Conservation (phyloP, 805 yeast species). For the Pichia rugopelliculosa region DNA sequence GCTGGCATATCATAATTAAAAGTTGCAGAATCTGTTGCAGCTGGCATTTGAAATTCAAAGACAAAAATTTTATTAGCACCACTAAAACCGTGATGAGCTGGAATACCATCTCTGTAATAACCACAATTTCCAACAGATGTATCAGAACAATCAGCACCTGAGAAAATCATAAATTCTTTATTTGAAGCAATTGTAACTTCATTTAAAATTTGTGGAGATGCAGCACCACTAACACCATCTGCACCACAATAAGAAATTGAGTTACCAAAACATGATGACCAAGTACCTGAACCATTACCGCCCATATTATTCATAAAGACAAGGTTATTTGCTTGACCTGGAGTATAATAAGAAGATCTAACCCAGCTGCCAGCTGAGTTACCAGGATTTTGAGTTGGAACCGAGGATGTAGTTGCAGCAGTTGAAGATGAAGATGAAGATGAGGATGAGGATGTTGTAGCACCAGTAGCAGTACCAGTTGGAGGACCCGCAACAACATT, state of each 20-base stretch:
- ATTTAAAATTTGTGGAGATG: conserved; percentile 57
- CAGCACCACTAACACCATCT: conserved; percentile 70
- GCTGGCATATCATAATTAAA: conserved; percentile 81
- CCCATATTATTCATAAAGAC: conserved; percentile 86
- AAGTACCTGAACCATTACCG: conserved; percentile 80
- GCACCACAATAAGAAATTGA: conserved; percentile 78
- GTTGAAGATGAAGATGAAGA: conserved; percentile 17
- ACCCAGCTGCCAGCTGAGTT: conserved; percentile 53
- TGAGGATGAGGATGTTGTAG: conserved; percentile 16
- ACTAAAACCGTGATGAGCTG: conserved; percentile 91
- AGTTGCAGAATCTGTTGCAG: conserved; percentile 36
- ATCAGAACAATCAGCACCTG: conserved; percentile 53
- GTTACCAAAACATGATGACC: conserved; percentile 84
- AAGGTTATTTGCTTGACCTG: conserved; percentile 60
- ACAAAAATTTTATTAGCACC: conserved; percentile 82
- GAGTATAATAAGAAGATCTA: conserved; percentile 61
- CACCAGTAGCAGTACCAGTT: conserved; percentile 9
- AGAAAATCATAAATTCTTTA: conserved; percentile 75
- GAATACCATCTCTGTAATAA: conserved; percentile 74
- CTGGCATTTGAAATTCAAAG: conserved; percentile 92
- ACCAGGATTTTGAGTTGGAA: conserved; percentile 27
- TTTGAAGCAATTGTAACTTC: conserved; percentile 67
- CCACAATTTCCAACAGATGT: conserved; percentile 61
- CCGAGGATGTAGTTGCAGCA: conserved; percentile 21
- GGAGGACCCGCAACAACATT: conserved; percentile 17